Evolutionary conservation across 805 yeast species (phyloP).

Genomic region (Hyphopichia homilentoma): DNA sequence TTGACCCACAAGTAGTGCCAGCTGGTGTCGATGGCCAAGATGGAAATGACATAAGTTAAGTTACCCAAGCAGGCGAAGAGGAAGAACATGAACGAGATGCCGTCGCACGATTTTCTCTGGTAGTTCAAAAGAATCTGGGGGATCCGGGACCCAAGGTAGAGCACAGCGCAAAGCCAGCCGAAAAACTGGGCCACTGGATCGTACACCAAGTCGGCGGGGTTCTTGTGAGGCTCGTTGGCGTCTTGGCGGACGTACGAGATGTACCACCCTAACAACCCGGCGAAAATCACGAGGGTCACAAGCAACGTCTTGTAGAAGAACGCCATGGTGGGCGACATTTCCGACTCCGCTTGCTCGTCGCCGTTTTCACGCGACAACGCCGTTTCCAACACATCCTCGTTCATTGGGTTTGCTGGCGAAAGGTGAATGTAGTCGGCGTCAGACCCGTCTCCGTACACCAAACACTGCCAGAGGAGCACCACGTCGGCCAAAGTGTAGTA

Average conservation of each 20-base stretch:
- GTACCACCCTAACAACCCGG: conserved; percentile 89
- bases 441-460: conserved; percentile 65
- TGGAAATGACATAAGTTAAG: conserved; percentile 83
- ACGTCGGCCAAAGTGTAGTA: conserved; percentile 92
- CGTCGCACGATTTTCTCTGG: conserved; percentile 89
- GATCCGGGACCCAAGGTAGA: conserved; percentile 82
- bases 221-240: conserved; percentile 24
- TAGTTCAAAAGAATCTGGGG: conserved; percentile 89
- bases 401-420: conserved; percentile 85
- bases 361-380: conserved; percentile 44
- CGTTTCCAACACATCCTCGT: conserved; percentile 63
- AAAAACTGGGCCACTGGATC: conserved; percentile 81
- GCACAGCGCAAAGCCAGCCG: conserved; percentile 75
- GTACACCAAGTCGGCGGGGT: conserved; percentile 49
- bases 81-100: conserved; percentile 89
- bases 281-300: conserved; percentile 62
- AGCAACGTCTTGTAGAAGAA: conserved; percentile 40
- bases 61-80: conserved; percentile 94
- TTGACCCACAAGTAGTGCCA: conserved; percentile 71
- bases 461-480: conserved; percentile 77
- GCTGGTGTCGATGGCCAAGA: conserved; percentile 70
- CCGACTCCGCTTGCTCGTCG: conserved; percentile 11
- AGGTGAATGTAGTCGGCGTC: conserved; percentile 67
- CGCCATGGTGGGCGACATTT: conserved; percentile 17
- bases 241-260: conserved; percentile 53